phyloP scores from a whole-genome alignment of 2,329 filamentous ascomycete species.

The Penicillium sp. region DNA sequence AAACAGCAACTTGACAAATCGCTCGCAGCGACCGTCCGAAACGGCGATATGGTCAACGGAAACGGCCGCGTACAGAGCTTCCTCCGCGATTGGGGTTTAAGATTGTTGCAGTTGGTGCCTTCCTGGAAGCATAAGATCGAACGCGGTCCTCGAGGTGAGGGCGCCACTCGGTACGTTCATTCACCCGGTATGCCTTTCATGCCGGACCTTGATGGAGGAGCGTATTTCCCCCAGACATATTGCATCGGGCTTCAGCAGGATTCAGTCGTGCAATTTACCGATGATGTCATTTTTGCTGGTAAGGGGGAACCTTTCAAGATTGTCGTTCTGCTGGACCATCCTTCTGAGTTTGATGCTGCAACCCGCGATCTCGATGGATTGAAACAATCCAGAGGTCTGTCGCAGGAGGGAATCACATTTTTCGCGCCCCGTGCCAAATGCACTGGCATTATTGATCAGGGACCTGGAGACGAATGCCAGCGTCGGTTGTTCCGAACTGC shows the following conservation, averaged over 20 bases:
- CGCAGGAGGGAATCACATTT: conserved; percentile 4
- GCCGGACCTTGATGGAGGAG: conserved; percentile 29
- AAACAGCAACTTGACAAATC: conserved; percentile 41
- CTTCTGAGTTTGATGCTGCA: conserved; percentile 1
- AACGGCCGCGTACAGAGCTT: conserved; percentile 29
- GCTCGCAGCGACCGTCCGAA: conserved; percentile 33
- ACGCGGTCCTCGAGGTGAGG: conserved; percentile 28
- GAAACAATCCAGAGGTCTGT: not conserved
- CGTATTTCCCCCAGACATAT: conserved; percentile 37
- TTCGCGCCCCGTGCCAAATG: conserved; percentile 6
- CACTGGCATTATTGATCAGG: not conserved
- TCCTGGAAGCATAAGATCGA: conserved; percentile 28
- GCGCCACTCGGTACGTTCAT: conserved; percentile 31
- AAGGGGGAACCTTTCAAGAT: conserved; percentile 33
- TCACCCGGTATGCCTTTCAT: conserved; percentile 33
- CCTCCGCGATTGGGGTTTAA: conserved; percentile 35
- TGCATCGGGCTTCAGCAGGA: conserved; percentile 15
- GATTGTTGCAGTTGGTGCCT: conserved; percentile 33
- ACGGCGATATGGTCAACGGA: conserved; percentile 35
- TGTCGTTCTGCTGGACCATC: conserved; percentile 26
- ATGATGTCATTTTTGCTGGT: conserved; percentile 32
- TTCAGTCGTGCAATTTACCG: conserved; percentile 28
- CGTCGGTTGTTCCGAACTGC: conserved; percentile 24
- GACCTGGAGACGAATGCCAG: not conserved
- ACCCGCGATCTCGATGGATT: not conserved